These are phyloP conservation scores for Entoloma clypeatum DNA, from an alignment of 1,284 basidiomycete genomes.

Conservation along the genomic window DNA sequence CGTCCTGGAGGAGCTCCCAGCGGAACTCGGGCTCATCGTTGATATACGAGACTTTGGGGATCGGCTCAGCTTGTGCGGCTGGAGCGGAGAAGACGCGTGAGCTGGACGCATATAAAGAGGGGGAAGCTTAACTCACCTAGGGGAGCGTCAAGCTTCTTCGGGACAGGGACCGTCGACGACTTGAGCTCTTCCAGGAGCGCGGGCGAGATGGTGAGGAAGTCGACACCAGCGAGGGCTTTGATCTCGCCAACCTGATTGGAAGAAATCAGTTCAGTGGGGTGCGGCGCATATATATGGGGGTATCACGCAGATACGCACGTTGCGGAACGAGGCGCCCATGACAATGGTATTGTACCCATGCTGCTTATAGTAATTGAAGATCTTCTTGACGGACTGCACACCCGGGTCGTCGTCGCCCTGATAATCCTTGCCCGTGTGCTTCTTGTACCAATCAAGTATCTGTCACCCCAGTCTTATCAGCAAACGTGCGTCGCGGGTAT, in stretches of 20 bases:
- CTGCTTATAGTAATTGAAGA: slow-evolving; percentile 99
- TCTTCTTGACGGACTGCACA: slow-evolving; percentile 92
- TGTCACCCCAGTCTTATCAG: slow-evolving; percentile 26
- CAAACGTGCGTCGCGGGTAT: slow-evolving; percentile 7
- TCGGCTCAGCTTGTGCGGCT: slow-evolving; percentile 57
- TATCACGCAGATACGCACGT: no score
- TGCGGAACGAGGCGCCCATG: slow-evolving; percentile 99
- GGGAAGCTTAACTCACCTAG: slow-evolving; percentile 45
- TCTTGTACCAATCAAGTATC: slow-evolving; percentile 98
- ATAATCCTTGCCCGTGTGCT: slow-evolving; percentile 80
- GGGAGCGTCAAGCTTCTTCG: slow-evolving; percentile 78
- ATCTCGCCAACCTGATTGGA: slow-evolving; percentile 78
- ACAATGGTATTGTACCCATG: slow-evolving; percentile 98
- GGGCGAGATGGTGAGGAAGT: slow-evolving; percentile 96
- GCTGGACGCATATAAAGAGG: slow-evolving; percentile 3
- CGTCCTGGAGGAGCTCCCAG: slow-evolving; percentile 87
- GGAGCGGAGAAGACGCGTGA: slow-evolving; percentile 6
- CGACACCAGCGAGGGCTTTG: slow-evolving; percentile 91
- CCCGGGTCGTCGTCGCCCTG: slow-evolving; percentile 93
- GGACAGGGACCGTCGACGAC: slow-evolving; percentile 73
- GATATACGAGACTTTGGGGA: slow-evolving; percentile 83
- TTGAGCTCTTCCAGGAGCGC: slow-evolving; percentile 89
- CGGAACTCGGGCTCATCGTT: slow-evolving; percentile 96
- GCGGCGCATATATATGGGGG: no score
- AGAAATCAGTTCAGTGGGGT: no score